Evolutionary conservation across 192 early-diverging fungal species (phyloP), one percentile per base, ranked within the genome.

Genomic region (Glomus cerebriforme): DNA sequence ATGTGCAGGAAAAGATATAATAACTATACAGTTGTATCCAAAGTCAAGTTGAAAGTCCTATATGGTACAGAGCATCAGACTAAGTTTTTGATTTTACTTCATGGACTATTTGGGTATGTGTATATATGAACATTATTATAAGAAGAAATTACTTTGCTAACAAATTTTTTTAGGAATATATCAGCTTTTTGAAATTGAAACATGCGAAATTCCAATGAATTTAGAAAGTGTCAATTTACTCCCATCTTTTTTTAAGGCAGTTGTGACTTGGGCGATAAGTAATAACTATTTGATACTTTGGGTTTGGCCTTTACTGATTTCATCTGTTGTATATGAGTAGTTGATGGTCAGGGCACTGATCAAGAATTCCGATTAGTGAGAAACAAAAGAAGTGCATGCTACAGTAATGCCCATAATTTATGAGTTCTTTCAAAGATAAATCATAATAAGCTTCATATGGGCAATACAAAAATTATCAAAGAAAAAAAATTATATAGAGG

Each of bases 31-130:
- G 60, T 78, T 22, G 47, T 78, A 34, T 47, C 64, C 17, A 65
- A 78, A 78, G 76, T 78, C 1, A 78, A 78, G 19, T n/a, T 64
- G 65, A 78, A 78, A 34, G 19, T 19, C 29, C 0, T 78, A 47
- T 58, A 78, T 78, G 64, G 65, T 78, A 9, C 76, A 78, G 17
- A 78, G 76, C 47, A 47, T 78, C 29, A 47, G 43, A 15, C 26
- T 66, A 47, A 78, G 45, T 67, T 13, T 78, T 45, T 6, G 65
- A 31, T 78, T 78, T 47, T 78, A 78, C 29, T 68, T 68, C 32
- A 78, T 78, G 76, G 64, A 78, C 35, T 78, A 78, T 67, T 54
- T 78, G 31, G 39, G 64, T 78, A 78, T 78, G 45, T 67, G 49
- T 66, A 47, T n/a, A 39, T 68, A 78, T 39, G 45, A 37, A 37